Percentiles rank a stretch among this genome's conserved stretches.
Conservation (phyloP, 2,329 filamentous ascomycete genomes). For the Colletotrichum truncatum region DNA sequence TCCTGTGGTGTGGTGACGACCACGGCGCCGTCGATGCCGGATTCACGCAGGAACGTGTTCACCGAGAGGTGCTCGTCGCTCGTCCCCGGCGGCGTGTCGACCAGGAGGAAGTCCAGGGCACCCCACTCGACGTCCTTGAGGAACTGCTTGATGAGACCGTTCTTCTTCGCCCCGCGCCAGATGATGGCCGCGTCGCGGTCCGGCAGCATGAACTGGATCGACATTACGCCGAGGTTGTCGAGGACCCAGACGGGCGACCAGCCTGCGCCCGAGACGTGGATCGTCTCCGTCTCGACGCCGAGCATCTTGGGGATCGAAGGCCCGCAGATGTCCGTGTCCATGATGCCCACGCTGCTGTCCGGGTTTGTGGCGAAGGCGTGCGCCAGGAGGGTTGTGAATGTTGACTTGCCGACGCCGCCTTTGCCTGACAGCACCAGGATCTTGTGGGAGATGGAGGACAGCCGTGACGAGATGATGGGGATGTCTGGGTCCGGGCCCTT, state of each 20-base stretch:
- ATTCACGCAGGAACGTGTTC: conserved; percentile 89
- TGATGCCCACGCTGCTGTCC: conserved; percentile 84
- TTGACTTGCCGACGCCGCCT: conserved; percentile 96
- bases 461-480: conserved; percentile 83
- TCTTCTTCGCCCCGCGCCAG: conserved; percentile 98
- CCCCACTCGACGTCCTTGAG: conserved; percentile 99
- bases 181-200: conserved; percentile 95
- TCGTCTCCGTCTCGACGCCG: conserved; percentile 92
- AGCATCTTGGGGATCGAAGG: conserved; percentile 99
- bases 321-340: conserved; percentile 98
- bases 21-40: conserved; percentile 91
- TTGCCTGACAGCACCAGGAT: conserved; percentile 93
- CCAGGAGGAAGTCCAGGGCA: conserved; percentile 89
- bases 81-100: conserved; percentile 95
- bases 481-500: conserved; percentile 97
- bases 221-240: conserved; percentile 96
- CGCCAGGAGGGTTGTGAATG: conserved; percentile 87
- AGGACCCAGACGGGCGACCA: conserved; percentile 97
- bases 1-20: conserved; percentile 96
- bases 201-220: conserved; percentile 97
- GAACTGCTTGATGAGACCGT: conserved; percentile 97
- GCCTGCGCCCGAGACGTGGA: conserved; percentile 87
- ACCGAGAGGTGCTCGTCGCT: conserved; percentile 95
- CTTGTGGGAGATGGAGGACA: conserved; percentile 87
- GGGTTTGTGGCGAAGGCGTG: conserved; percentile 89